Percentiles rank a stretch among this genome's conserved stretches.
phyloP scores from a whole-genome alignment of 345 rosid species.

The Abelmoschus esculentus region DNA sequence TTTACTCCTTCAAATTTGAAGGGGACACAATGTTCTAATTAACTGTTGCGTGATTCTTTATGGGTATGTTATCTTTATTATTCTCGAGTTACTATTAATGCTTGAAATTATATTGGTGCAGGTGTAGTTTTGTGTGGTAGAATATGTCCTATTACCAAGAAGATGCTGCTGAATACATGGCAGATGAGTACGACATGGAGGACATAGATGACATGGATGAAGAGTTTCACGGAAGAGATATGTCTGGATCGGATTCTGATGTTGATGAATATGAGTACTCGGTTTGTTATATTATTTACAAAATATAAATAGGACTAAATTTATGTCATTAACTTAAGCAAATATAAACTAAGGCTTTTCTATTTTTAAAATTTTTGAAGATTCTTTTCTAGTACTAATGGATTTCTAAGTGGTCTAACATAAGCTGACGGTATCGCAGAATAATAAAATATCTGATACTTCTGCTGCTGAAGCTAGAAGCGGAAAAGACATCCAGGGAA shows the following conservation, averaged over 20 bases:
- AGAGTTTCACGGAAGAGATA: constrained; percentile 37
- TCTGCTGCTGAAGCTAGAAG: constrained; percentile 76
- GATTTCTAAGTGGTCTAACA: background rate
- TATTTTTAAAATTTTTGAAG: background rate
- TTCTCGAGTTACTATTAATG: background rate
- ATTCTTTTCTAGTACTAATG: background rate
- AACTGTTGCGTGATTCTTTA: background rate
- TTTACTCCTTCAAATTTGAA: background rate
- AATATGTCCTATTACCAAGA: constrained; percentile 51
- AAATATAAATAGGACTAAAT: background rate
- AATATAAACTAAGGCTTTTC: background rate
- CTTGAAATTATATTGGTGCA: constrained; percentile 3
- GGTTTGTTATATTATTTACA: constrained; percentile 28
- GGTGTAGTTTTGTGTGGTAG: constrained; percentile 17
- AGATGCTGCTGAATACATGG: constrained; percentile 55
- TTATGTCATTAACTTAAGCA: background rate
- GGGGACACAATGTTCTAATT: background rate
- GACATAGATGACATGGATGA: constrained; percentile 56
- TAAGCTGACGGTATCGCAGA: constrained; percentile 28
- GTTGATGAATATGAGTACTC: constrained; percentile 47
- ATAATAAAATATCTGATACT: constrained; percentile 51
- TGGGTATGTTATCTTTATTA: background rate
- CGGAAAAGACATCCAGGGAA: constrained; percentile 92
- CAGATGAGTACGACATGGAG: constrained; percentile 60
- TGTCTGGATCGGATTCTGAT: constrained; percentile 61